Evolutionary conservation across 108 stramenopile genomes (phyloP).

Genomic region (Stephanodiscus triporus): DNA sequence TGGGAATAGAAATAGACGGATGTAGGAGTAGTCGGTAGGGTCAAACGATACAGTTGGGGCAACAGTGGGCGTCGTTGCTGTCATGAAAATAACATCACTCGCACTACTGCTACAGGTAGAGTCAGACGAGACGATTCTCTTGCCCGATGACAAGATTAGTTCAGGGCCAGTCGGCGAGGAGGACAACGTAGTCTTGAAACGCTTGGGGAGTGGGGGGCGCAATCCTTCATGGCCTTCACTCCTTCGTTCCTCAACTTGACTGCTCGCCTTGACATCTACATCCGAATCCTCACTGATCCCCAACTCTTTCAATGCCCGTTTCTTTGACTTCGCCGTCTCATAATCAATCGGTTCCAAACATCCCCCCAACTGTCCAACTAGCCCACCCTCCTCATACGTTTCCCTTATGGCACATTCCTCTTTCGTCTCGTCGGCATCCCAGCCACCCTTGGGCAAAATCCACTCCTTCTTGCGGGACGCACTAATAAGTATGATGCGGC

Average conservation of each 20-base stretch:
- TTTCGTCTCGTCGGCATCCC: slow-evolving; percentile 91
- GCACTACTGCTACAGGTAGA: slow-evolving; percentile 17
- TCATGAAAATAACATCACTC: neutral
- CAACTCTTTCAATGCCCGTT: slow-evolving; percentile 51
- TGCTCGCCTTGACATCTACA: neutral
- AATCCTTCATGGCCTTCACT: too few relatives aligned
- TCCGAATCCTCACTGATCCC: neutral
- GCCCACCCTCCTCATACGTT: slow-evolving; percentile 91
- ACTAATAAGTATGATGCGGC: slow-evolving; percentile 77
- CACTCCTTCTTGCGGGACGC: slow-evolving; percentile 84
- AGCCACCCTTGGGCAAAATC: slow-evolving; percentile 96
- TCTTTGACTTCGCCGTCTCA: slow-evolving; percentile 83
- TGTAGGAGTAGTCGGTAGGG: slow-evolving; percentile 49
- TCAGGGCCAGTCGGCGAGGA: slow-evolving; percentile 8
- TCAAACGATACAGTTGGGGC: slow-evolving; percentile 6
- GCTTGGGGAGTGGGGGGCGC: slow-evolving; percentile 20
- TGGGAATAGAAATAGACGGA: slow-evolving; percentile 77
- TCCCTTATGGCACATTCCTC: slow-evolving; percentile 90
- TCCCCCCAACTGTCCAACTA: slow-evolving; percentile 75
- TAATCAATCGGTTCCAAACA: slow-evolving; percentile 73
- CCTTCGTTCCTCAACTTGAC: too few relatives aligned
- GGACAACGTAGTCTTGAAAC: slow-evolving; percentile 11
- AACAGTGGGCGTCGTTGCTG: neutral
- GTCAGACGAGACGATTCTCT: neutral
- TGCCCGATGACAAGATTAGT: neutral